These are phyloP conservation scores for Wickerhamomyces sydowiorum DNA, from an alignment of 805 yeast species.

Conservation along the genomic window DNA sequence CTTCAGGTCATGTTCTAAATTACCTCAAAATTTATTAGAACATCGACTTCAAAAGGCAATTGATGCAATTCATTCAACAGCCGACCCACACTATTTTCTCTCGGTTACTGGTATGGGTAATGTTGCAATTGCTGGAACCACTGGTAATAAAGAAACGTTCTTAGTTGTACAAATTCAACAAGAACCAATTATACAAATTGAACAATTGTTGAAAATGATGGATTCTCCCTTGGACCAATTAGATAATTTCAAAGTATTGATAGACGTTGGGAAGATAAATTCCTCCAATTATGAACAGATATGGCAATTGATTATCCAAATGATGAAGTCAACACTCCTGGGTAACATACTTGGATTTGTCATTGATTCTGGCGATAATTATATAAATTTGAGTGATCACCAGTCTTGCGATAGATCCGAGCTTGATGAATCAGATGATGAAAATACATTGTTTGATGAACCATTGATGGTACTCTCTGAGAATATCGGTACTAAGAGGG, in stretches of 20 bases:
- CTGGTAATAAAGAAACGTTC: constrained; percentile 46
- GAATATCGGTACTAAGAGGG: neutral
- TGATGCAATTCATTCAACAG: constrained; percentile 40
- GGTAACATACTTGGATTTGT: neutral
- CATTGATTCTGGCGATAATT: neutral
- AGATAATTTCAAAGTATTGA: neutral
- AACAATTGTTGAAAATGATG: neutral
- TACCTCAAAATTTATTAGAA: neutral
- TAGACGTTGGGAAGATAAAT: neutral
- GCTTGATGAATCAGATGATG: too few relatives aligned
- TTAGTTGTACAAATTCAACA: constrained; percentile 23
- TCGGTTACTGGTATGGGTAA: constrained; percentile 42
- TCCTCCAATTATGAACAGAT: neutral
- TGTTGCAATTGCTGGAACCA: constrained; percentile 43
- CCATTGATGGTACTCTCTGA: neutral
- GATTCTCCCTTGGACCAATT: neutral
- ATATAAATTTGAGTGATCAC: neutral
- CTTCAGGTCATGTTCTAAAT: neutral
- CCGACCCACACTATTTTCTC: constrained; percentile 41
- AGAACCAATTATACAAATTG: neutral
- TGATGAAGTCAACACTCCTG: neutral
- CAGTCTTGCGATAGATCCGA: too few relatives aligned
- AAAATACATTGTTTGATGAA: neutral
- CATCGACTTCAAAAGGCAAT: constrained; percentile 29
- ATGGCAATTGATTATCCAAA: neutral